Conservation (phyloP, 495 filamentous ascomycete genomes). For the Penicillium cinerascens region DNA sequence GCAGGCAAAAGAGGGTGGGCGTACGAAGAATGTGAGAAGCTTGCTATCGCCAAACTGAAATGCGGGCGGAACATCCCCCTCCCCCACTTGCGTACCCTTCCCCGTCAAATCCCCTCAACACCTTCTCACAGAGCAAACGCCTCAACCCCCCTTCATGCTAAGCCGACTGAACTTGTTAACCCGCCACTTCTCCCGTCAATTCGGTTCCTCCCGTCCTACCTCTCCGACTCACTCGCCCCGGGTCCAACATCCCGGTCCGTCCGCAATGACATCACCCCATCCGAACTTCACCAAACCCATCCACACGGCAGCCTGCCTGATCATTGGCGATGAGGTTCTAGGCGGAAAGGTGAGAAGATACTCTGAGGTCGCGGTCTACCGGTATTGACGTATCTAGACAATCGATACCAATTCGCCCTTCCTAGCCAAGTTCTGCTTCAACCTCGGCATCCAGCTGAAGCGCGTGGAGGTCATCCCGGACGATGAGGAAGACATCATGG, state of each 20-base stretch:
- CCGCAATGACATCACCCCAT: slow-evolving; percentile 54
- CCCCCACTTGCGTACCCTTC: slow-evolving; percentile 18
- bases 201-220: slow-evolving; percentile 40
- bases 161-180: slow-evolving; percentile 67
- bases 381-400: slow-evolving; percentile 41
- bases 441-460: slow-evolving; percentile 82
- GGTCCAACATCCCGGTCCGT: slow-evolving; percentile 18
- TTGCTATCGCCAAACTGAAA: slow-evolving; percentile 7
- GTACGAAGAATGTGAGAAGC: slow-evolving; percentile 10
- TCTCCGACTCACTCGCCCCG: slow-evolving; percentile 32
- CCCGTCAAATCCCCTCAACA: slow-evolving; percentile 1
- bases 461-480: slow-evolving; percentile 90
- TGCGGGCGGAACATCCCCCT: slow-evolving; percentile 22
- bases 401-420: slow-evolving; percentile 90
- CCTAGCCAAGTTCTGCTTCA: slow-evolving; percentile 91
- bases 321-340: slow-evolving; percentile 95
- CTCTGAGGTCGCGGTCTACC: not conserved
- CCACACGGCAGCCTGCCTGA: slow-evolving; percentile 86
- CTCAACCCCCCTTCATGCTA: slow-evolving; percentile 55
- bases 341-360: slow-evolving; percentile 74
- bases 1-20: not conserved
- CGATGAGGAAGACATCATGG: slow-evolving; percentile 84
- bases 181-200: slow-evolving; percentile 65
- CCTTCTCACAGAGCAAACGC: not conserved
- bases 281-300: slow-evolving; percentile 55